Evolutionary conservation across 148 eudicot genomes (phyloP).

Genomic region (Simmondsia chinensis): DNA sequence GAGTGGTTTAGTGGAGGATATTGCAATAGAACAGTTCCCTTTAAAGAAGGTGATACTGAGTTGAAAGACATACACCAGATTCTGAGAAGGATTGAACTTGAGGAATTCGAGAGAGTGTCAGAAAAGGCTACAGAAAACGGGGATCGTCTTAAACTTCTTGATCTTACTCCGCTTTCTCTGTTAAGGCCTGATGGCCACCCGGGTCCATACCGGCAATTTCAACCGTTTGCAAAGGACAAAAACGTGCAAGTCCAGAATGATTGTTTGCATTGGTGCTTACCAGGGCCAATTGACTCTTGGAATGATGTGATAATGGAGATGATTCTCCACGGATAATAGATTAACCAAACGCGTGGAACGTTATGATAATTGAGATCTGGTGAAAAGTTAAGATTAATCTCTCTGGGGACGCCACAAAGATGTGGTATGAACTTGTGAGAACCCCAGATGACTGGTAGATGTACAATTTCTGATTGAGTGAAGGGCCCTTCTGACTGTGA

Average conservation of each 20-base stretch:
- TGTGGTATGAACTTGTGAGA: too few species aligned
- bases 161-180: constrained; percentile 49
- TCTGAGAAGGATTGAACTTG: constrained; percentile 51
- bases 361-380: too few species aligned
- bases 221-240: constrained; percentile 39
- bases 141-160: constrained; percentile 45
- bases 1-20: constrained; percentile 62
- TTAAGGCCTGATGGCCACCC: constrained; percentile 89
- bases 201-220: constrained; percentile 48
- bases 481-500: too few species aligned
- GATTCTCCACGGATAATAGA: constrained; percentile 29
- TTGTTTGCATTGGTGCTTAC: constrained; percentile 91
- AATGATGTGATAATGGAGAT: constrained; percentile 70
- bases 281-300: constrained; percentile 90
- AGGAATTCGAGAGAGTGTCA: constrained; percentile 43
- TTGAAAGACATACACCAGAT: constrained; percentile 26
- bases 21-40: constrained; percentile 48
- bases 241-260: constrained; percentile 30
- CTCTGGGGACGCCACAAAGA: too few species aligned
- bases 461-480: too few species aligned
- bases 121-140: constrained; percentile 41
- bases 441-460: too few species aligned
- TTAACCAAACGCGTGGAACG: too few species aligned
- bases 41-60: constrained; percentile 44
- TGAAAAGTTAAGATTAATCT: too few species aligned